Conservation (phyloP, 345 rosid species). For the Camelina hispida region DNA sequence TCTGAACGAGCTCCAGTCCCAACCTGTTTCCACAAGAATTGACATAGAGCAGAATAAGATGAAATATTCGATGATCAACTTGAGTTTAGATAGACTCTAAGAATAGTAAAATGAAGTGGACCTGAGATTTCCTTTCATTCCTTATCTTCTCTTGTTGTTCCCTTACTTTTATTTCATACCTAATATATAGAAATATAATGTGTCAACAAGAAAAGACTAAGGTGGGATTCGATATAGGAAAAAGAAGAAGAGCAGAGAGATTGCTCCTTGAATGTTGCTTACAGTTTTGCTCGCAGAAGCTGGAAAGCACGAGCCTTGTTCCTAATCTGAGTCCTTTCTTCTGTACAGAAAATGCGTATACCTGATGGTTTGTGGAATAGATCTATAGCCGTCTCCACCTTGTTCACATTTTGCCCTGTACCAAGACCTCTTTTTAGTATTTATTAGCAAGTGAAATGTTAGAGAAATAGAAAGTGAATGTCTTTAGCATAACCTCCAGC, state of each 20-base stretch:
- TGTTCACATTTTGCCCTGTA: constrained; percentile 97
- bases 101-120: constrained; percentile 27
- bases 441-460: constrained; percentile 9
- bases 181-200: constrained; percentile 47
- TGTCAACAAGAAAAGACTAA: constrained; percentile 14
- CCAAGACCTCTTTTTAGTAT: constrained; percentile 28
- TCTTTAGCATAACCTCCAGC: constrained; percentile 74
- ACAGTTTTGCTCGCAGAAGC: constrained; percentile 95
- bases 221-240: constrained; percentile 7
- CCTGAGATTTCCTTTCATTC: constrained; percentile 78
- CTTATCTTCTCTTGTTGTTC: constrained; percentile 89
- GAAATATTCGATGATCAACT: not conserved
- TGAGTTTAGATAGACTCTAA: not conserved
- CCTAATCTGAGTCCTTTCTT: constrained; percentile 87
- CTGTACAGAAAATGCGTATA: constrained; percentile 95
- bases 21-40: constrained; percentile 54
- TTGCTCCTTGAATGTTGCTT: constrained; percentile 39
- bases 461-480: constrained; percentile 21
- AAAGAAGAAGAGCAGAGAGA: constrained; percentile 20
- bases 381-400: constrained; percentile 98
- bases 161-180: constrained; percentile 89
- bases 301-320: constrained; percentile 84
- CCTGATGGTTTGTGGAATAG: constrained; percentile 93
- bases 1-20: constrained; percentile 97
- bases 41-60: constrained; percentile 21